Percentiles rank a stretch among this genome's conserved stretches.
Conservation (phyloP, 2,329 filamentous ascomycete genomes). For the Diaporthe sp. region DNA sequence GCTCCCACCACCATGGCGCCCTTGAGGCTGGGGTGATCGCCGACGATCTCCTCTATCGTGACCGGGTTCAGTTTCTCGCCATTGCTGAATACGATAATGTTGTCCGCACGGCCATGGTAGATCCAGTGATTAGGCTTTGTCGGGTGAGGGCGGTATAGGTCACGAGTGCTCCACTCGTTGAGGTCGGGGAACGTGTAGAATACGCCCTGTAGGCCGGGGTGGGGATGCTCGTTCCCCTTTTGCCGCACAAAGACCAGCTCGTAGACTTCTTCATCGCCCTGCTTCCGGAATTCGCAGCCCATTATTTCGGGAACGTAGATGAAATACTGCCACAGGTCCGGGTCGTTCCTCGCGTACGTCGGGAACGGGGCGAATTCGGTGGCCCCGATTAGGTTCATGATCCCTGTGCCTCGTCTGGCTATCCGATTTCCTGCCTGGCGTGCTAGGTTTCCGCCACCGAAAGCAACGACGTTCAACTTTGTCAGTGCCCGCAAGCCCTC, state of each 20-base stretch:
- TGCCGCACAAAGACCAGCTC: slow-evolving; percentile 53
- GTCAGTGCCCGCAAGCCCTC: slow-evolving; percentile 44
- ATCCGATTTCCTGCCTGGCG: slow-evolving; percentile 51
- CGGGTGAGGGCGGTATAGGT: slow-evolving; percentile 54
- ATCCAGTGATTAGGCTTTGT: slow-evolving; percentile 49
- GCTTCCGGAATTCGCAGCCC: slow-evolving; percentile 52
- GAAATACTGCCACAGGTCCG: slow-evolving; percentile 55
- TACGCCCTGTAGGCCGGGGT: slow-evolving; percentile 49
- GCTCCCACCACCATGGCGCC: slow-evolving; percentile 58
- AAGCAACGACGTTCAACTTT: slow-evolving; percentile 45
- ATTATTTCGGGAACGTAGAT: slow-evolving; percentile 52
- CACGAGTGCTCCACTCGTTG: slow-evolving; percentile 55
- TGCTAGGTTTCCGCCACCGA: slow-evolving; percentile 48
- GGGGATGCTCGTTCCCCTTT: slow-evolving; percentile 48
- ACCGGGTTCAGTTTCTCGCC: slow-evolving; percentile 63
- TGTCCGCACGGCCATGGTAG: slow-evolving; percentile 50
- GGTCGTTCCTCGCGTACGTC: slow-evolving; percentile 46
- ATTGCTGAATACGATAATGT: slow-evolving; percentile 60
- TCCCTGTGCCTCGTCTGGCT: slow-evolving; percentile 45
- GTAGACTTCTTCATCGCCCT: slow-evolving; percentile 47
- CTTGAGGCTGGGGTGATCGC: slow-evolving; percentile 50
- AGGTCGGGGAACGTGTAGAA: slow-evolving; percentile 54
- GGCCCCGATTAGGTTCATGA: slow-evolving; percentile 52
- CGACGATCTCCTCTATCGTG: slow-evolving; percentile 53
- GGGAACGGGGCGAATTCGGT: slow-evolving; percentile 49